Percentiles rank a stretch among this genome's conserved stretches.
Conservation (phyloP, 495 filamentous ascomycete species). For the Diplogelasinospora grovesii region DNA sequence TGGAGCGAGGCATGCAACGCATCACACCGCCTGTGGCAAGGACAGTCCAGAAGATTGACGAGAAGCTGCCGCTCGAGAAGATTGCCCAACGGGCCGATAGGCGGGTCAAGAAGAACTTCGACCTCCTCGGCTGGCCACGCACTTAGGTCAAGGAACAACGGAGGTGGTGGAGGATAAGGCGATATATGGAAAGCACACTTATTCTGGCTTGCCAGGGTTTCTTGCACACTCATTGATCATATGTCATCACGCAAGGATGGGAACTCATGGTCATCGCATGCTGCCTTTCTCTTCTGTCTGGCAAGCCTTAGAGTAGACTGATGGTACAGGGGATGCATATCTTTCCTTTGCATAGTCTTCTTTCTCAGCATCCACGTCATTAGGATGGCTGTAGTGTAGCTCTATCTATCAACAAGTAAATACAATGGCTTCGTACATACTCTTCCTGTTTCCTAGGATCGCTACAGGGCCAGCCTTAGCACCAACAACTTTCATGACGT, state of each 20-base stretch:
- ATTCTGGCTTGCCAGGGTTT: background rate
- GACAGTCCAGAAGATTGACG: constrained; percentile 34
- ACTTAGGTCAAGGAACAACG: constrained; percentile 1
- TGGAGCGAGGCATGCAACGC: constrained; percentile 35
- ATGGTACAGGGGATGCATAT: too few species aligned
- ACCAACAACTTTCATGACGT: too few species aligned
- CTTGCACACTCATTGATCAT: background rate
- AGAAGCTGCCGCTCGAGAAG: constrained; percentile 37
- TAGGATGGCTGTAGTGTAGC: too few species aligned
- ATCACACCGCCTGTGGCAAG: constrained; percentile 34
- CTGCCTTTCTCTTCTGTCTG: too few species aligned
- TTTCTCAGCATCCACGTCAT: too few species aligned
- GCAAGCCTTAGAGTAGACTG: background rate
- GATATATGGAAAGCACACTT: constrained; percentile 2
- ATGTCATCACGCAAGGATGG: too few species aligned
- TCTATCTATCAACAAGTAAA: too few species aligned
- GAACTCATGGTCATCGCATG: too few species aligned
- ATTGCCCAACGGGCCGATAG: constrained; percentile 34
- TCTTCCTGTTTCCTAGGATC: too few species aligned
- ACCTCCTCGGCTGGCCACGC: constrained; percentile 19
- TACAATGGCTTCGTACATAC: too few species aligned
- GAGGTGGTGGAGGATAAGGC: background rate
- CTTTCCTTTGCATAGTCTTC: too few species aligned
- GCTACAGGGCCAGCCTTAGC: too few species aligned
- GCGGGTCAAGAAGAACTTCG: constrained; percentile 35